Evolutionary conservation across 371 early-diverging fungal species (phyloP), one percentile per base, ranked within the genome.

Genomic region (Chytridiales sp.): DNA sequence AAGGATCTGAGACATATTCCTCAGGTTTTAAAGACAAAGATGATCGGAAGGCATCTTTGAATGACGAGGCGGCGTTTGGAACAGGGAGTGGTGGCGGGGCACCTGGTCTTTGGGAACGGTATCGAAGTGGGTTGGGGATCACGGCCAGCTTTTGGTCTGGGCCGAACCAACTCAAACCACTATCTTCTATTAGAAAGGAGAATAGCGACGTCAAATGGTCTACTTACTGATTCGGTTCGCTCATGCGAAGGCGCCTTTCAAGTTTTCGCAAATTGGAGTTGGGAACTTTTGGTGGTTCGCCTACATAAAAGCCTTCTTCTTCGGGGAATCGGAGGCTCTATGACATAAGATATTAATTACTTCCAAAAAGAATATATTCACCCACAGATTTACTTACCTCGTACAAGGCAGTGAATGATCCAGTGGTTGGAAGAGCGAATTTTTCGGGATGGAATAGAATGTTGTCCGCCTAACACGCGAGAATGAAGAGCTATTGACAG

Each of bases 231-330:
- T 64, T 66, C 3, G 24, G 39, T 29, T 72, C 62, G 5, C 46
- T 50, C 24, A 47, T 31, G 5, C 60, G 24, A 13, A 72, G 50
- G 11, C 72, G 35, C 31, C 63, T 22, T 26, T 62, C 56, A 24
- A 72, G n/a, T 51, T 62, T 56, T 0, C 61, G 51, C 21, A 64
- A 32, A 34, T 72, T 72, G 43, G 39, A 32, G 5, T 52, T 1
- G 1, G 46, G 32, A 2, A 72, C 54, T 4, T 27, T 24, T 15
- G 72, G 72, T 31, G 42, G 43, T 29, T 47, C 55, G 1, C 68
- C 68, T 32, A 67, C 68, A 36, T 62, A 72, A 30, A 72, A 51
- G 0, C 72, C 72, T 42, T 72, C 72, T 30, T 56, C 40, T 44
- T 63, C 64, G 6, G 57, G 64, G 41, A 39, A 52, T 29, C 64